Conservation (phyloP, 192 early-diverging fungal genomes). For the Allomyces macrogynus region DNA sequence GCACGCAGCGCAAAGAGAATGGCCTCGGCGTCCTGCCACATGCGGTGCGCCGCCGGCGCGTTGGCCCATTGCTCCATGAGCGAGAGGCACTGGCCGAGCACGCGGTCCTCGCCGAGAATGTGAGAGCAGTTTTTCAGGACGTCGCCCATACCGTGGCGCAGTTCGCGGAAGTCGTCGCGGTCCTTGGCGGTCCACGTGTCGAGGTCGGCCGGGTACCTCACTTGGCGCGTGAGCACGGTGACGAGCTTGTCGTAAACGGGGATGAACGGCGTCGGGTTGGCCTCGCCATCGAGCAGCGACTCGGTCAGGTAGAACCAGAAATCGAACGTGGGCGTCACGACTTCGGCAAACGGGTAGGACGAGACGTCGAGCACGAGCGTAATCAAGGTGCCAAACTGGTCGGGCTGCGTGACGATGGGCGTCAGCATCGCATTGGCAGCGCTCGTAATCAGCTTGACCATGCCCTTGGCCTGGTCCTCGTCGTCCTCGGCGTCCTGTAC, state of each 20-base stretch:
- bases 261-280: slow-evolving; percentile 30
- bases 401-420: slow-evolving; percentile 45
- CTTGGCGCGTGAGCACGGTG: slow-evolving; percentile 63
- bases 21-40: slow-evolving; percentile 91
- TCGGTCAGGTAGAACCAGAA: slow-evolving; percentile 75
- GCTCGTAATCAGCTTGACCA: slow-evolving; percentile 70
- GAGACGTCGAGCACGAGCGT: slow-evolving; percentile 67
- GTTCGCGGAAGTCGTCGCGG: slow-evolving; percentile 91
- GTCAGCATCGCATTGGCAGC: slow-evolving; percentile 72
- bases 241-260: slow-evolving; percentile 46
- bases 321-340: slow-evolving; percentile 71
- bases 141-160: slow-evolving; percentile 90
- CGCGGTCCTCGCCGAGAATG: slow-evolving; percentile 54
- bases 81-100: slow-evolving; percentile 42
- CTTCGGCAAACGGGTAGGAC: slow-evolving; percentile 55
- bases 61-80: slow-evolving; percentile 15
- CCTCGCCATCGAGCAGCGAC: slow-evolving; percentile 23
- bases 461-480: slow-evolving; percentile 54
- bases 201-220: slow-evolving; percentile 64
- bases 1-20: slow-evolving; percentile 80
- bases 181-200: slow-evolving; percentile 56
- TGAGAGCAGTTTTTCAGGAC: slow-evolving; percentile 85
- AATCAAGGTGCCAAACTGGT: slow-evolving; percentile 51
- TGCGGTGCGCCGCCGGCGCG: slow-evolving; percentile 9
- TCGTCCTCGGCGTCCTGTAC: slow-evolving; percentile 43